Conservation (phyloP, 176 grass and related monocot genomes). For the barley (Hordeum vulgare) region DNA sequence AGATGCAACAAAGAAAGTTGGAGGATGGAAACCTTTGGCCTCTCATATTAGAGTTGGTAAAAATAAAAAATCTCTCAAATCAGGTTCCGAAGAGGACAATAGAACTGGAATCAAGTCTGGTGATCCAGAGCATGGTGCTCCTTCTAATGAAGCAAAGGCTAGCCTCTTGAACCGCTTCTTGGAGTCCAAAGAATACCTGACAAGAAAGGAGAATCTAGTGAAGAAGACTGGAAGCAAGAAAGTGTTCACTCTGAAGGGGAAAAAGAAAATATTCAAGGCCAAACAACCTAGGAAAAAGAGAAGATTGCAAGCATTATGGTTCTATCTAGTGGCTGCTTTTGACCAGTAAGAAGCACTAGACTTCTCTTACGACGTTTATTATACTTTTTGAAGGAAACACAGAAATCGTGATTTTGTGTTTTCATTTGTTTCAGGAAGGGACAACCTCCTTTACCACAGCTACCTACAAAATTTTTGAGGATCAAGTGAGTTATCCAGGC, state of each 20-base stretch:
- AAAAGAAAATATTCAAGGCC: constrained; percentile 28
- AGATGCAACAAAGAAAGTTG: constrained; percentile 42
- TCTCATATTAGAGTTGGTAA: constrained; percentile 48
- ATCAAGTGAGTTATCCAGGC: constrained; percentile 51
- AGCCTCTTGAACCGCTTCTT: too few species aligned
- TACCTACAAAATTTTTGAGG: constrained; percentile 59
- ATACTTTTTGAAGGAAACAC: background rate
- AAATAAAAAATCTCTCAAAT: constrained; percentile 35
- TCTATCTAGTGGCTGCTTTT: constrained; percentile 58
- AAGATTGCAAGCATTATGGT: constrained; percentile 59
- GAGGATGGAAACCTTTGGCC: constrained; percentile 62
- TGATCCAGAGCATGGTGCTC: constrained; percentile 28
- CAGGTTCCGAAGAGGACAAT: constrained; percentile 20
- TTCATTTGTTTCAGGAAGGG: constrained; percentile 49
- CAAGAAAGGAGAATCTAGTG: constrained; percentile 16
- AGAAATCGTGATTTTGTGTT: constrained; percentile 19
- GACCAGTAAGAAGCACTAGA: constrained; percentile 46
- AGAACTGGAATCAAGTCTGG: constrained; percentile 18
- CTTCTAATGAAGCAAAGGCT: constrained; percentile 24
- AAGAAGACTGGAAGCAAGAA: constrained; percentile 37
- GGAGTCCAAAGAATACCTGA: background rate
- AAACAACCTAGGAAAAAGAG: constrained; percentile 32
- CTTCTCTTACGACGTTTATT: constrained; percentile 9
- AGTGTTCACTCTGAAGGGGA: constrained; percentile 5
- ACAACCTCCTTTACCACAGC: constrained; percentile 47